Base-by-base conservation (phyloP, 225 moss, liverwort and hornwort genomes). In the Pseudisothecium myosuroides region DNA sequence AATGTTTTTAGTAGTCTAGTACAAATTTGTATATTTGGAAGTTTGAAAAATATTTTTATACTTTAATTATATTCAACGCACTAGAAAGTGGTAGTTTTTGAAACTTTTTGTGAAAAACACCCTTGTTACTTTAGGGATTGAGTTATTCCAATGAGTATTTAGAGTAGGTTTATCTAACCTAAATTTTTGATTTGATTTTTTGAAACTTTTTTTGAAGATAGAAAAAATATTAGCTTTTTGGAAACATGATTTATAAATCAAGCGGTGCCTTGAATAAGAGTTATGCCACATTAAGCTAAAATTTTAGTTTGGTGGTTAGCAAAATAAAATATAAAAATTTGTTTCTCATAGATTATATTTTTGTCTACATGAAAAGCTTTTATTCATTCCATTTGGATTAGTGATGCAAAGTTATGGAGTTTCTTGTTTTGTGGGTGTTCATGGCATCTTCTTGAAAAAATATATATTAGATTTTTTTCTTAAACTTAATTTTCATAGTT, bases 251-350 rank as follows among this genome's bases (percentile, higher is more conserved):
- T 34, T 34, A 19, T 36, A 5, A 36, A 9, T 64, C 36, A 36
- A 66, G 19, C 1, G 1, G 0, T 36, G 3, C 2, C 2, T 3
- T 4, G 5, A 5, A 10, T 5, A 18, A 36, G 19, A 66, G 1
- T 19, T 19, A 36, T 7, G 19, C 37, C 20, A 37, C 36, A 37
- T 20, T 20, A 66, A 66, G 66, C 20, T 36, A 66, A 20, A 65
- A 19, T 1, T 37, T 66, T 66, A 6, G 37, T 66, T 66, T 1
- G 5, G 5, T 36, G 6, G 37, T 6, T 5, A 20, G 5, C 11
- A 66, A 37, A 66, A 66, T 66, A 37, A 66, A 37, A 11, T 20
- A 36, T 20, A 66, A 66, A 66, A 36, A 10, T 5, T 36, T 11
- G 0, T 66, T 15, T 34, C 11, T 34, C 2, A 37, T 37, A 20